Conservation (phyloP, 2,329 filamentous ascomycete species). For the Colletotrichum gigasporum region DNA sequence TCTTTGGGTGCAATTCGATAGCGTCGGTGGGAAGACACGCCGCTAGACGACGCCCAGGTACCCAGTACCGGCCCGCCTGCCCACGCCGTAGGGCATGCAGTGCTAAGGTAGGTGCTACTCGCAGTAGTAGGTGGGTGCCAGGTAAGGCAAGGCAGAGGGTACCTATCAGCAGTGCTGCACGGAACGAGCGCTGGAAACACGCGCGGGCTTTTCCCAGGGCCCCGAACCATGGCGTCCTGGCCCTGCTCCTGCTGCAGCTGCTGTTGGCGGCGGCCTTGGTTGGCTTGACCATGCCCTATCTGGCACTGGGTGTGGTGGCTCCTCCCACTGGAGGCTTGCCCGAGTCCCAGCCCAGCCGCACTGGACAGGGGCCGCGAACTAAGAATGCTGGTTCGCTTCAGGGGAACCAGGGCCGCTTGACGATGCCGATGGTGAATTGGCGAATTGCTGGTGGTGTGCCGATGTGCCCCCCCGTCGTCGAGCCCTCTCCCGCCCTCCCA, state of each 20-base stretch:
- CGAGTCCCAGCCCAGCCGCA: slow-evolving; percentile 19
- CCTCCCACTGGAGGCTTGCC: too few relatives aligned
- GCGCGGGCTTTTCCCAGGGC: slow-evolving; percentile 1
- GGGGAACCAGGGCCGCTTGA: slow-evolving; percentile 14
- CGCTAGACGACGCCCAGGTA: slow-evolving; percentile 23
- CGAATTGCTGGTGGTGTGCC: slow-evolving; percentile 23
- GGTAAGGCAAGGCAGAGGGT: too few relatives aligned
- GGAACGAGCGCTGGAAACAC: too few relatives aligned
- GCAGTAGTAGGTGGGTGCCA: too few relatives aligned
- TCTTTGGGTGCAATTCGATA: slow-evolving; percentile 23
- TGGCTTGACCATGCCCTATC: too few relatives aligned
- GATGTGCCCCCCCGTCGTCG: slow-evolving; percentile 1
- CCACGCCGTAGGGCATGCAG: too few relatives aligned
- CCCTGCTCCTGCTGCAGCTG: too few relatives aligned
- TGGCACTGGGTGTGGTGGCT: too few relatives aligned
- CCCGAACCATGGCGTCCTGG: background rate
- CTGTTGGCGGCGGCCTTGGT: background rate
- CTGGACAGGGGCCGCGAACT: slow-evolving; percentile 19
- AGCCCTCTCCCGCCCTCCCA: slow-evolving; percentile 3
- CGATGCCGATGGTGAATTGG: slow-evolving; percentile 24
- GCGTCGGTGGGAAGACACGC: slow-evolving; percentile 24
- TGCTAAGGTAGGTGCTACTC: too few relatives aligned
- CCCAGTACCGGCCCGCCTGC: slow-evolving; percentile 6
- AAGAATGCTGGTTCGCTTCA: slow-evolving; percentile 21
- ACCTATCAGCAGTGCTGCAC: too few relatives aligned